Evolutionary conservation across 345 rosid genomes (phyloP).

Genomic region (Dipteronia sinensis): DNA sequence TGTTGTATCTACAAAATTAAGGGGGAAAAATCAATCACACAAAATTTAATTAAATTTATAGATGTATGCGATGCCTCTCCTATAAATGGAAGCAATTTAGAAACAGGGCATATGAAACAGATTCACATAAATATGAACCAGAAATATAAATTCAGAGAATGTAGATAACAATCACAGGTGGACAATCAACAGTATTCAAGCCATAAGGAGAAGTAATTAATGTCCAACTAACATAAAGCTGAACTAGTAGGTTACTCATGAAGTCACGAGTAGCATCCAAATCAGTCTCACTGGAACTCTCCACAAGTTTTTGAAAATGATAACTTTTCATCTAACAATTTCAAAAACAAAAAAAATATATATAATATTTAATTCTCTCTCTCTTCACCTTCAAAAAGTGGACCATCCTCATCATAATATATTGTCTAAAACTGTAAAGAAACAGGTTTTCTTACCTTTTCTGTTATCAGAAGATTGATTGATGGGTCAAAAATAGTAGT

Average conservation of each 20-base stretch:
- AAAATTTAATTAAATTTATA: background rate
- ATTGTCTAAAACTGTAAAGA: constrained; percentile 20
- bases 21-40: constrained; percentile 18
- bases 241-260: constrained; percentile 55
- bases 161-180: constrained; percentile 29
- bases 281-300: constrained; percentile 41
- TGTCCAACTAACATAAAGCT: constrained; percentile 69
- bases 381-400: background rate
- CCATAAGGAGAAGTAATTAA: constrained; percentile 38
- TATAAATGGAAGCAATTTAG: constrained; percentile 3
- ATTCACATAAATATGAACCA: constrained; percentile 21
- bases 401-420: constrained; percentile 4
- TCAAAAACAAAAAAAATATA: constrained; percentile 28
- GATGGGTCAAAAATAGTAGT: constrained; percentile 34
- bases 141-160: constrained; percentile 21
- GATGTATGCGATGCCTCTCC: constrained; percentile 6
- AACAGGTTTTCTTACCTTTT: constrained; percentile 36
- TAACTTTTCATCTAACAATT: constrained; percentile 24
- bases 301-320: constrained; percentile 36
- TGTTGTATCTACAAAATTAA: constrained; percentile 36
- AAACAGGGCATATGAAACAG: constrained; percentile 21
- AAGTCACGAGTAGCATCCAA: constrained; percentile 65
- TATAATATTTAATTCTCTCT: background rate
- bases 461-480: constrained; percentile 34
- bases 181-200: constrained; percentile 31